Evolutionary conservation across 371 early-diverging fungal species (phyloP), one percentile per base, ranked within the genome.

Genomic region (Lichtheimia ramosa): DNA sequence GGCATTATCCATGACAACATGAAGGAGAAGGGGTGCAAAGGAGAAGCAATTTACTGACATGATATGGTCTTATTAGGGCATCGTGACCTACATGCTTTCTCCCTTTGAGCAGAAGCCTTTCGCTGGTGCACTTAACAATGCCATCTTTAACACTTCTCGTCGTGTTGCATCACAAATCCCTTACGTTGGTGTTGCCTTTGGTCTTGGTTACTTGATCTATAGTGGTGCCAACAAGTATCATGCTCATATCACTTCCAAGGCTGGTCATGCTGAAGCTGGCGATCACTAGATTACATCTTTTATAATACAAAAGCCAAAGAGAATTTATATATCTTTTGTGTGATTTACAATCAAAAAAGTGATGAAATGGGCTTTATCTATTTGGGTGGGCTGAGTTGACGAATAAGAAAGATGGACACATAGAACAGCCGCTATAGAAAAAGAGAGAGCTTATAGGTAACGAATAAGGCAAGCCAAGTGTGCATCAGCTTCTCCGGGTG

Each of bases 31-130:
- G 34, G 41, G 40, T 41, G 5, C 13, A 46, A 34, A 34, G 34
- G 34, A 34, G 50, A 51, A 50, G 25, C 27, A 21, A 21, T 18
- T 43, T 24, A 41, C 43, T 62, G 42, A 48, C 39, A 58, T 13
- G 23, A 15, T 21, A 2, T 50, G 27, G 5, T 25, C n/a, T 51
- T 51, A 43, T 65, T 83, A 85, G 81, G 89, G 89, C 70, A 80
- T 91, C 57, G 81, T 77, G 55, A 83, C 86, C 21, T 93, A 93
- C 81, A 58, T 82, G 58, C 73, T 92, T 51, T 93, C 93, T 34
- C 88, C 91, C 43, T 91, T 83, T 79, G 85, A 91, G 75, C 91
- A 91, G 75, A 86, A 84, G 63, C 77, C 86, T 62, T 91, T 90
- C 59, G 89, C 89, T 60, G 90, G 90, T 66, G 87, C 82, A 51